A percentile compares a stretch with the other conserved stretches of the same genome.
phyloP scores from a whole-genome alignment of 495 filamentous ascomycete genomes.

The Penicillium ochrochloron region DNA sequence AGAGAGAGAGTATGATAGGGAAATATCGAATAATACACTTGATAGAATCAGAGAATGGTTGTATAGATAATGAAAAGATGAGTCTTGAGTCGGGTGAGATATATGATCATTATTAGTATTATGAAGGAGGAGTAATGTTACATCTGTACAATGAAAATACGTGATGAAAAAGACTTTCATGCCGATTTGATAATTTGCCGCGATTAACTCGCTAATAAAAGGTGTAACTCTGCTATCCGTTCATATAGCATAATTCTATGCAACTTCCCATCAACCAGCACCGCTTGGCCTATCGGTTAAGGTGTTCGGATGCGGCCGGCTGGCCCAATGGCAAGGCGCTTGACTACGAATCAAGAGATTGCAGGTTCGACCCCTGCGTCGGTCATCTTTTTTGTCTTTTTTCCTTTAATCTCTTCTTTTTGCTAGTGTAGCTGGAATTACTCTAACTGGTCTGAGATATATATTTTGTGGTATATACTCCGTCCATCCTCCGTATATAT shows the following conservation, averaged over 20 bases:
- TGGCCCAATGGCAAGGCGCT: slow-evolving; percentile 75
- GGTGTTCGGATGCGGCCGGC: slow-evolving; percentile 32
- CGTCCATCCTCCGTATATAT: too few species aligned
- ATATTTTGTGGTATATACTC: too few species aligned
- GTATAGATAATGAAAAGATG: too few species aligned
- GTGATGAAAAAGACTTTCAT: not conserved
- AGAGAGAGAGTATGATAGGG: not conserved
- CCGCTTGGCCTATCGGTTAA: not conserved
- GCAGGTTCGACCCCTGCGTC: slow-evolving; percentile 53
- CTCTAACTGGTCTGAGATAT: too few species aligned
- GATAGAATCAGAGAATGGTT: too few species aligned
- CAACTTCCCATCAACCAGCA: not conserved
- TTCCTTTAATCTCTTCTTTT: not conserved
- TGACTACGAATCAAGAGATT: slow-evolving; percentile 75
- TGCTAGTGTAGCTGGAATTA: too few species aligned
- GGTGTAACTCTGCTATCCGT: not conserved
- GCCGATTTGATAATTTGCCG: slow-evolving; percentile 1
- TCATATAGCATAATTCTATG: not conserved
- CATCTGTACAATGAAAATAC: too few species aligned
- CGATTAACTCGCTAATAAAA: not conserved
- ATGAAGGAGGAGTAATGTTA: too few species aligned
- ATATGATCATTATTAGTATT: too few species aligned
- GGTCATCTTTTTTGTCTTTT: slow-evolving; percentile 38
- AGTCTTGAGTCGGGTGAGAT: too few species aligned
- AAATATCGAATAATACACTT: too few species aligned